phyloP scores from a whole-genome alignment of 768 basidiomycete genomes.

The Suillus hirtellus region DNA sequence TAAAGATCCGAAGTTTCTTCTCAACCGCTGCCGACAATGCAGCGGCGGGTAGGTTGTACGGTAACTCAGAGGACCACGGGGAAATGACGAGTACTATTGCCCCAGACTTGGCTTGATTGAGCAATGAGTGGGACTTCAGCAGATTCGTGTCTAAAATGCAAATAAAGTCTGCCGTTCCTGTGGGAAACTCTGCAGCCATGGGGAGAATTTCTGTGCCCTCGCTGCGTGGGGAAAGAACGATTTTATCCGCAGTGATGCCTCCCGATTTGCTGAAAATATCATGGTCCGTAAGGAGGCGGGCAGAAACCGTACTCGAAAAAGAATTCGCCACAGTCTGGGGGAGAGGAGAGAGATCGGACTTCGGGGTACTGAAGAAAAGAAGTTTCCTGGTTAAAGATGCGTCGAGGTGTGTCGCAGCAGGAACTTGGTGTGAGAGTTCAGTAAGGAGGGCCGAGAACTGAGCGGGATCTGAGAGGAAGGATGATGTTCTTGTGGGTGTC shows the following conservation, averaged over 20 bases:
- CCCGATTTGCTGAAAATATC: slow-evolving; percentile 76
- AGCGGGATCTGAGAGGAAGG: slow-evolving; percentile 46
- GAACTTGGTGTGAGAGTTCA: slow-evolving; percentile 26
- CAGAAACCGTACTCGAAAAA: slow-evolving; percentile 50
- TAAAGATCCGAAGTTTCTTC: slow-evolving; percentile 57
- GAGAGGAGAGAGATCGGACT: slow-evolving; percentile 45
- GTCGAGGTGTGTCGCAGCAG: slow-evolving; percentile 28
- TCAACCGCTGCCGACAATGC: slow-evolving; percentile 47
- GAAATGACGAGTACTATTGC: slow-evolving; percentile 76
- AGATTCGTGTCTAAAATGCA: slow-evolving; percentile 75
- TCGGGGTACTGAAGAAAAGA: slow-evolving; percentile 54
- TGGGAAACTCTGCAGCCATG: slow-evolving; percentile 54
- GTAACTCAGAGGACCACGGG: slow-evolving; percentile 72
- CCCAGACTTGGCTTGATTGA: slow-evolving; percentile 63
- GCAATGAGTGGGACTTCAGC: slow-evolving; percentile 73
- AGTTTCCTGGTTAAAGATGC: slow-evolving; percentile 44
- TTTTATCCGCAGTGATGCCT: slow-evolving; percentile 66
- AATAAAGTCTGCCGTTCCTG: slow-evolving; percentile 64
- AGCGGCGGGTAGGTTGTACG: slow-evolving; percentile 60
- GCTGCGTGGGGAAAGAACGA: slow-evolving; percentile 59
- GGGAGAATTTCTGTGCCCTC: slow-evolving; percentile 45
- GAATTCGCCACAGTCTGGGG: slow-evolving; percentile 57
- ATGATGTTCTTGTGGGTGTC: slow-evolving; percentile 55
- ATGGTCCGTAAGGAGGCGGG: slow-evolving; percentile 66
- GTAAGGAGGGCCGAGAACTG: slow-evolving; percentile 46